Conservation (phyloP, 108 stramenopile species). For the Epipyxis sp. region DNA sequence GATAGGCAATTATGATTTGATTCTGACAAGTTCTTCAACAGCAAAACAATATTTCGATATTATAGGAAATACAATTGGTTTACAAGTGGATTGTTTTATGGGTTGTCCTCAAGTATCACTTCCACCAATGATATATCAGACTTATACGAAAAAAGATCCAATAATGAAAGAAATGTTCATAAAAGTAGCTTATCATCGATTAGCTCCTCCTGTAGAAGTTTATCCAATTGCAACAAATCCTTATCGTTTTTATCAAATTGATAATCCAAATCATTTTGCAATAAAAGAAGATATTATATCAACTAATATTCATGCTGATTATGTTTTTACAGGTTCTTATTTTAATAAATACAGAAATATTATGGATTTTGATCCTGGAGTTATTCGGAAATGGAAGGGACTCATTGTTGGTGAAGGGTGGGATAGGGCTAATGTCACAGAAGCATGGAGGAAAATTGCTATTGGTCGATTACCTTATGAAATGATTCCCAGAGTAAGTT, state of each 20-base stretch:
- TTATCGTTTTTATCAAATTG: too few species aligned
- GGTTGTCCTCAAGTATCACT: not conserved
- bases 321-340: slow-evolving; percentile 7
- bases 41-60: slow-evolving; percentile 8
- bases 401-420: not conserved
- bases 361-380: not conserved
- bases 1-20: slow-evolving; percentile 27
- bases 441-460: not conserved
- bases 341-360: not conserved
- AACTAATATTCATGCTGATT: not conserved
- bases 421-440: not conserved
- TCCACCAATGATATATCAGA: too few species aligned
- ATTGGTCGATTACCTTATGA: not conserved
- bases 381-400: not conserved
- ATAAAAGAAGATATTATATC: too few species aligned
- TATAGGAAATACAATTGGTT: not conserved
- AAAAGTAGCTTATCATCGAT: too few species aligned
- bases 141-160: too few species aligned
- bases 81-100: not conserved
- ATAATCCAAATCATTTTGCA: too few species aligned
- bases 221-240: too few species aligned
- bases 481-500: too few species aligned
- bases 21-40: slow-evolving; percentile 1
- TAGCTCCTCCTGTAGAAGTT: too few species aligned
- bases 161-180: too few species aligned